These are phyloP conservation scores for Apostasia shenzhenica DNA, from an alignment of 106 monocot species.

Conservation along the genomic window DNA sequence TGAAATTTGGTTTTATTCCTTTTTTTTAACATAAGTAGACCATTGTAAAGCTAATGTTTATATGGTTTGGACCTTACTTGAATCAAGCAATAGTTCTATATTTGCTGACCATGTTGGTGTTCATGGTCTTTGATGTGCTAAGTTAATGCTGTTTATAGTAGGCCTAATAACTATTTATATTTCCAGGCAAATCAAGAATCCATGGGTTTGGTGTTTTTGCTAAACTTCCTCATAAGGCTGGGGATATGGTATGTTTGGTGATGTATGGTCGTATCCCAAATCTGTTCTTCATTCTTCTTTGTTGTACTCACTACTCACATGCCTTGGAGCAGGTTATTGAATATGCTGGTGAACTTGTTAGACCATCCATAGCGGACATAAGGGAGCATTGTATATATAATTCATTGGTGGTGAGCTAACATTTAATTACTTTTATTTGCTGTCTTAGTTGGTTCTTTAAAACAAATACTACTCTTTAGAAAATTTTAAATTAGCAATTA, in stretches of 20 bases:
- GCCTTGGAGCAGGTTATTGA: conserved; percentile 64
- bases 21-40: too few species aligned
- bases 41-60: background rate
- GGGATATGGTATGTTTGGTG: conserved; percentile 78
- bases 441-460: background rate
- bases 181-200: conserved; percentile 84
- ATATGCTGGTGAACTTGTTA: conserved; percentile 89
- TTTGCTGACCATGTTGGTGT: background rate
- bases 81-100: background rate
- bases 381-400: conserved; percentile 88
- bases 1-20: too few species aligned
- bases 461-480: too few species aligned
- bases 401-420: conserved; percentile 69
- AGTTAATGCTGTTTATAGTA: background rate
- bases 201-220: conserved; percentile 99
- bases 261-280: conserved; percentile 3
- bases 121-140: background rate
- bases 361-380: conserved; percentile 89
- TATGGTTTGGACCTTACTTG: background rate
- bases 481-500: too few species aligned
- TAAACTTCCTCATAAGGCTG: conserved; percentile 85
- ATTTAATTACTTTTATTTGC: background rate
- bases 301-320: background rate
- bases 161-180: conserved; percentile 2
- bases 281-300: conserved; percentile 4